Base-by-base conservation (phyloP, 768 basidiomycete species). In the Mycena venus region DNA sequence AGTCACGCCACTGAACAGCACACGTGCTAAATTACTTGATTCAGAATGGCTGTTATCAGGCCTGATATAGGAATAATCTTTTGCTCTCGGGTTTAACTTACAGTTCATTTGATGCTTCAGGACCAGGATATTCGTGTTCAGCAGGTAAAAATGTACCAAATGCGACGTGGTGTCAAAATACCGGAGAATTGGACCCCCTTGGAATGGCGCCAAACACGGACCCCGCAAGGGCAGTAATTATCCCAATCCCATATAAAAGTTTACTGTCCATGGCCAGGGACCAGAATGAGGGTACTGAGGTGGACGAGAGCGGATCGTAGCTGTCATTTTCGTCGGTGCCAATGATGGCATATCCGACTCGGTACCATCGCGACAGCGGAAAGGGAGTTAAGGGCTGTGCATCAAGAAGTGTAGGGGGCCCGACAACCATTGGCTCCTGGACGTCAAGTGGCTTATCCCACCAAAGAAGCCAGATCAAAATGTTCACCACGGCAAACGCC, bases 371-470 rank as follows among this genome's bases (percentile, higher is more conserved):
- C 4, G 15, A 8, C n/a, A 4, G 3, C 21, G 2, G 23, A 12
- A 27, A 7, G 4, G 5, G 56, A 10, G 19, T 27, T 59, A 12
- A 34, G 25, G n/a, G 27, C 19, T 38, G 34, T 2, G 34, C 38
- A 9, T 40, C 36, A 12, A 42, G 62, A 7, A 17, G 19, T 23
- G 14, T 11, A 21, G 66, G 19, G 15, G 62, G 21, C 10, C 36
- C 72, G 27, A 78, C 25, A 3, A 68, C 63, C 34, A 84, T 71
- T 3, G 78, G 81, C 15, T 63, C 68, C 11, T 70, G 75, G 0
- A 86, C 82, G 61, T 83, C 81, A 14, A 82, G 78, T 1, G 86
- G 86, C 74, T 88, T 88, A 34, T 80, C 42, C 85, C 83, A 86
- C 86, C 86, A 86, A 3, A 84, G 59, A 0, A 65, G 31, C 44